Conservation (phyloP, 2,329 filamentous ascomycete species). For the Atkinsonella texensis region DNA sequence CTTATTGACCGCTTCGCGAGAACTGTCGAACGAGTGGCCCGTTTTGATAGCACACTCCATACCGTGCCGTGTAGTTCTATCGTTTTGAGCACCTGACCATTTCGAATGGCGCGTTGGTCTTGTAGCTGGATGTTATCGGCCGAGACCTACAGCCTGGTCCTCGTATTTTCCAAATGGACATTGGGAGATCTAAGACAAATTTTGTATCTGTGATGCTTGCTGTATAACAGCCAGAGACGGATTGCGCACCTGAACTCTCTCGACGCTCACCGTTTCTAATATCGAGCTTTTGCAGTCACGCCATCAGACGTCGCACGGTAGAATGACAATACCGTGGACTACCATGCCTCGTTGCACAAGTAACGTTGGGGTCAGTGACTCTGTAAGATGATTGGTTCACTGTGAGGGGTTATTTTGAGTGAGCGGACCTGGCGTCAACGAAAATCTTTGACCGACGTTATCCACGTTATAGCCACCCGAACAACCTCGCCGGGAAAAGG, state of each 20-base stretch:
- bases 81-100: slow-evolving; percentile 1
- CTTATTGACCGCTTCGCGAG: not conserved
- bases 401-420: not conserved
- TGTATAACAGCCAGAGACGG: not conserved
- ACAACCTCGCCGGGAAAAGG: not conserved
- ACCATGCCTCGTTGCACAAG: not conserved
- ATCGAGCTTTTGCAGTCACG: not conserved
- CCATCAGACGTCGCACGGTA: not conserved
- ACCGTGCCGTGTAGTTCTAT: too few relatives aligned
- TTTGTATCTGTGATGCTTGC: not conserved
- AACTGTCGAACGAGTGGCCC: not conserved
- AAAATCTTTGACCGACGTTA: not conserved
- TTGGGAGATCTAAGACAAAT: not conserved
- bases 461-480: not conserved
- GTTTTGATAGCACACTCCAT: not conserved
- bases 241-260: not conserved
- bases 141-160: slow-evolving; percentile 8
- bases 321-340: not conserved
- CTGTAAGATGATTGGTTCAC: slow-evolving; percentile 12
- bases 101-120: slow-evolving; percentile 1
- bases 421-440: not conserved
- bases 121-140: slow-evolving; percentile 8
- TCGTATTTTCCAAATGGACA: not conserved
- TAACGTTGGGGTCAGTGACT: slow-evolving; percentile 4
- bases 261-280: not conserved